A percentile compares a stretch with the other conserved stretches of the same genome.
These are phyloP conservation scores for cucumber (Cucumis sativus) DNA, from an alignment of 306 rosid genomes.

Conservation along the genomic window DNA sequence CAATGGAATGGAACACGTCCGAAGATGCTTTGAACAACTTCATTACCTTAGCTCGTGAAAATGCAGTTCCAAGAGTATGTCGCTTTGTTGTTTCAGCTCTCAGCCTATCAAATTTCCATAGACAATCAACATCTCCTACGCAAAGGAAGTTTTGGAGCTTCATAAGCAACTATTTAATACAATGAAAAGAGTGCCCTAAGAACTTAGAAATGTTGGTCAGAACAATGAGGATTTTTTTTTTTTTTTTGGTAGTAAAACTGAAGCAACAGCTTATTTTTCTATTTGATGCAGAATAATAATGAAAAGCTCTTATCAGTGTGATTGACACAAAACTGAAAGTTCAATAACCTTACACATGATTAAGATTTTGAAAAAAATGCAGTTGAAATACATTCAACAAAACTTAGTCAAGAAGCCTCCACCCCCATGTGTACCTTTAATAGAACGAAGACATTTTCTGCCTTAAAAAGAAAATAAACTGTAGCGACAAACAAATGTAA, in stretches of 20 bases:
- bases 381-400: not conserved
- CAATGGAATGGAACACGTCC: not conserved
- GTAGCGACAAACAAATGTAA: not conserved
- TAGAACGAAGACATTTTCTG: not conserved
- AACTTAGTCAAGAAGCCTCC: not conserved
- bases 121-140: constrained; percentile 53
- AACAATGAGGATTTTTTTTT: not conserved
- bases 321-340: too few relatives aligned
- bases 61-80: constrained; percentile 55
- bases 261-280: not conserved
- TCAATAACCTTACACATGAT: not conserved
- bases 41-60: constrained; percentile 73
- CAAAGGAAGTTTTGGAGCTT: constrained; percentile 14
- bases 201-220: not conserved
- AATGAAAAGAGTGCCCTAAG: not conserved
- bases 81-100: constrained; percentile 55
- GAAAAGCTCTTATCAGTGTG: too few relatives aligned
- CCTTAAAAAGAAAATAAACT: not conserved
- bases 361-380: not conserved
- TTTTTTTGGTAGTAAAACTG: not conserved
- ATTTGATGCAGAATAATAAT: not conserved
- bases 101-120: constrained; percentile 67
- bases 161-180: constrained; percentile 8
- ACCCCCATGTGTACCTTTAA: not conserved
- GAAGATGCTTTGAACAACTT: not conserved